phyloP scores from a whole-genome alignment of 2,329 filamentous ascomycete genomes.

The Fusarium haematococcum region DNA sequence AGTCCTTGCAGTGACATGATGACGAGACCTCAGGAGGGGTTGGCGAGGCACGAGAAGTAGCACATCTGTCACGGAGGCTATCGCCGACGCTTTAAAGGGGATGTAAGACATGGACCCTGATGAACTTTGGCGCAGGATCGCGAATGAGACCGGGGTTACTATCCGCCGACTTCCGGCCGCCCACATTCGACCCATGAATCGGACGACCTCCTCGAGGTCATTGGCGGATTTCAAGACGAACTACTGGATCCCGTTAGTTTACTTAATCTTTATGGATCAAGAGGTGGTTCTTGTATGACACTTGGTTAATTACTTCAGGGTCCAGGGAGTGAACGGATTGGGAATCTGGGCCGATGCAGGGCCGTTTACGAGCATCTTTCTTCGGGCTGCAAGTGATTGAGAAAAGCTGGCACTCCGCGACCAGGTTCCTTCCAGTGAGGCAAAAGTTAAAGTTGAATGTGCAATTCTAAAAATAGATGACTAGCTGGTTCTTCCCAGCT shows the following conservation, averaged over 20 bases:
- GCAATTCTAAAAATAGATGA: neutral
- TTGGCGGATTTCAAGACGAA: conserved; percentile 19
- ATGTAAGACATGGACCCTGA: conserved; percentile 34
- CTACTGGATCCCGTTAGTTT: conserved; percentile 8
- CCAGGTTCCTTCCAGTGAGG: neutral
- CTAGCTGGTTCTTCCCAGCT: neutral
- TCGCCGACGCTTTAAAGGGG: conserved; percentile 32
- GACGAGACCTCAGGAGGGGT: conserved; percentile 23
- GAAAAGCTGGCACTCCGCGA: neutral
- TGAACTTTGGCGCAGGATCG: conserved; percentile 23
- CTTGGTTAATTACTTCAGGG: conserved; percentile 5
- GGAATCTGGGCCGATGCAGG: neutral
- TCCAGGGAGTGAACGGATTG: neutral
- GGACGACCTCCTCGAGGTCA: conserved; percentile 8
- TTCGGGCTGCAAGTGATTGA: neutral
- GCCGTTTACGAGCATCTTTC: neutral
- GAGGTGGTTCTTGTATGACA: neutral
- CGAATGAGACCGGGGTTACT: conserved; percentile 39
- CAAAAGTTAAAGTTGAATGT: neutral
- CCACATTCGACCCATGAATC: conserved; percentile 18
- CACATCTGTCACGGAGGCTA: conserved; percentile 19
- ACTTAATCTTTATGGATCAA: conserved; percentile 3
- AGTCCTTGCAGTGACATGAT: conserved; percentile 40
- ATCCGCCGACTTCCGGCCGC: conserved; percentile 35
- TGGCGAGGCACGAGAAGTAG: conserved; percentile 29